Conservation (phyloP, 257 asterid species). For the Rauvolfia tetraphylla region DNA sequence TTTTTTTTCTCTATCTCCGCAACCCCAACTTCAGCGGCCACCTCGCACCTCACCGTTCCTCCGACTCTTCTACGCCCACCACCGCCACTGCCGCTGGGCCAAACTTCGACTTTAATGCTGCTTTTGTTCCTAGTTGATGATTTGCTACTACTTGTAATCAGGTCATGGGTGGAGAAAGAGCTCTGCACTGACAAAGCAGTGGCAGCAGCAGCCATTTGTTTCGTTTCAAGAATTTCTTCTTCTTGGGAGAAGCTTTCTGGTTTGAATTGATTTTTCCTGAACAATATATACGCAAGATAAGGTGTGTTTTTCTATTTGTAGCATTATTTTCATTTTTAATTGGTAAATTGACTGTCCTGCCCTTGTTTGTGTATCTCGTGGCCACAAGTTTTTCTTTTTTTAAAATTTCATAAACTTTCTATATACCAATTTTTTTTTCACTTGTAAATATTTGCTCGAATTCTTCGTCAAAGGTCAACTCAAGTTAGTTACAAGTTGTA, state of each 20-base stretch:
- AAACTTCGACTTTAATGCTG: not conserved
- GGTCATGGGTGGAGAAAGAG: not conserved
- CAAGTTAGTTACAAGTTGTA: too few species aligned
- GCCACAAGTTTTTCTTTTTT: too few species aligned
- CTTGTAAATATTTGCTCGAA: too few species aligned
- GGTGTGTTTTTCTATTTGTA: not conserved
- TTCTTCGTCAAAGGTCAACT: too few species aligned
- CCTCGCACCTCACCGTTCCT: constrained; percentile 47
- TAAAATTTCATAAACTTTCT: too few species aligned
- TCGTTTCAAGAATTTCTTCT: not conserved
- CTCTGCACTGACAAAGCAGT: constrained; percentile 1
- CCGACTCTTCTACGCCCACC: constrained; percentile 5
- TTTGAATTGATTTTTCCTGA: not conserved
- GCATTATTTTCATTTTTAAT: too few species aligned
- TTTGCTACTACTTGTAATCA: not conserved
- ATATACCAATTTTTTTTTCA: too few species aligned
- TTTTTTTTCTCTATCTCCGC: constrained; percentile 44
- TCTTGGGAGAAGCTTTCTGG: not conserved
- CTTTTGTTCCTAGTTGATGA: constrained; percentile 3
- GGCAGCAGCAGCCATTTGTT: constrained; percentile 11
- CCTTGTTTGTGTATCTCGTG: too few species aligned
- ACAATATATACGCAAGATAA: not conserved
- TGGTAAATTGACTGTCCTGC: too few species aligned
- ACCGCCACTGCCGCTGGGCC: not conserved
- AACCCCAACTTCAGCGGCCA: constrained; percentile 41